These are phyloP conservation scores for Yarrowia sp. DNA, from an alignment of 805 yeast species.

Conservation along the genomic window DNA sequence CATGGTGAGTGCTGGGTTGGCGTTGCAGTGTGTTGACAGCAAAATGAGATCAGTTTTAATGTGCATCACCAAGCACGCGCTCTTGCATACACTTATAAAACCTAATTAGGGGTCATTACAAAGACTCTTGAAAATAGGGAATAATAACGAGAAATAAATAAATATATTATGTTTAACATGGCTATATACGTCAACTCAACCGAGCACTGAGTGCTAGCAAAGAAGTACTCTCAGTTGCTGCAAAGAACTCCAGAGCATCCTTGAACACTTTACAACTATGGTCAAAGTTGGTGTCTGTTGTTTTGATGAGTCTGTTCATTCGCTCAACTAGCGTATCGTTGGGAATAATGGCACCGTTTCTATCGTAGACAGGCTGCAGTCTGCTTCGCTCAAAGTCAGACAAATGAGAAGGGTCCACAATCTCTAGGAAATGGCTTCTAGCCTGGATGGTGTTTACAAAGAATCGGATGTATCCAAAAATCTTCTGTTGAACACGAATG, in stretches of 20 bases:
- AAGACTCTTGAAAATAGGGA: not conserved
- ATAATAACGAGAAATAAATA: not conserved
- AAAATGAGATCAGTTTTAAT: not conserved
- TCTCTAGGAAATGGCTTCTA: constrained; percentile 32
- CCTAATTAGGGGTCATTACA: not conserved
- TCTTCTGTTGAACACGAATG: constrained; percentile 45
- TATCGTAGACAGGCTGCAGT: constrained; percentile 29
- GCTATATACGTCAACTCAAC: constrained; percentile 32
- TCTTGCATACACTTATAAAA: not conserved
- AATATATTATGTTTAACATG: not conserved
- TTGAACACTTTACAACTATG: constrained; percentile 46
- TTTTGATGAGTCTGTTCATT: constrained; percentile 36
- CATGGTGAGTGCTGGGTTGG: not conserved
- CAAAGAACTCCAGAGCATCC: constrained; percentile 43
- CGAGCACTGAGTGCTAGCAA: constrained; percentile 46
- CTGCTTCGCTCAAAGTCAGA: constrained; percentile 27
- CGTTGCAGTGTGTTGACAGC: not conserved
- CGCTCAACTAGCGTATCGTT: constrained; percentile 34
- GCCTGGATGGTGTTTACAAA: constrained; percentile 34
- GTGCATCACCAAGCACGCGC: not conserved
- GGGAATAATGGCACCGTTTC: constrained; percentile 32
- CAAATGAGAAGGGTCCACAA: constrained; percentile 36
- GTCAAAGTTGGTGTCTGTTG: constrained; percentile 42
- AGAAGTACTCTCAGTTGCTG: constrained; percentile 47
- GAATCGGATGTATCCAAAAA: constrained; percentile 42